A percentile compares a stretch with the other conserved stretches of the same genome.
These are phyloP conservation scores for Discostella stelligeroides DNA, from an alignment of 108 stramenopile species.

Conservation along the genomic window DNA sequence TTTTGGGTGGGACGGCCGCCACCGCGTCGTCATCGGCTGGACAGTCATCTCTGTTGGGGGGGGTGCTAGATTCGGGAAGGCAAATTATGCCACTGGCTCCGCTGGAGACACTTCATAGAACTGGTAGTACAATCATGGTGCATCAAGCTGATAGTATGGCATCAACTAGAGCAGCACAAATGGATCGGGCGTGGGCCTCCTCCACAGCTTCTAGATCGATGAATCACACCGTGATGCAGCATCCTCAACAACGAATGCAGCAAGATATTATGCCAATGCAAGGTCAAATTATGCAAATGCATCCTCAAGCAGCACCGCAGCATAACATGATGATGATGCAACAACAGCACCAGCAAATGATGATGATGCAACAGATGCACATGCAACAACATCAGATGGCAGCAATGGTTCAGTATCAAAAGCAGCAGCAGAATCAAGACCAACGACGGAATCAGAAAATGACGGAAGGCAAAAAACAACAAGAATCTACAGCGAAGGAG, in stretches of 20 bases:
- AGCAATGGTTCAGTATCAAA: conserved; percentile 50
- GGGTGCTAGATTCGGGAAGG: neutral
- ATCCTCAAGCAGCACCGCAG: neutral
- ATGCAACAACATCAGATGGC: conserved; percentile 62
- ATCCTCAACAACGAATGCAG: neutral
- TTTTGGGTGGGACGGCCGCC: conserved; percentile 65
- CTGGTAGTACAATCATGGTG: conserved; percentile 19
- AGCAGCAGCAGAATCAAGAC: conserved; percentile 17
- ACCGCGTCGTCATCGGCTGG: conserved; percentile 11
- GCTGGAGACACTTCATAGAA: conserved; percentile 33
- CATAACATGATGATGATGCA: conserved; percentile 1
- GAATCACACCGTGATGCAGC: neutral
- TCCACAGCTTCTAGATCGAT: neutral
- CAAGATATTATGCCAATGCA: conserved; percentile 6
- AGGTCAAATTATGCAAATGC: no score
- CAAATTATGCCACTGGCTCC: conserved; percentile 60
- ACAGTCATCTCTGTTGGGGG: conserved; percentile 1
- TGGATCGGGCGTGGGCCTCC: conserved; percentile 25
- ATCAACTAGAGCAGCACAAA: conserved; percentile 2
- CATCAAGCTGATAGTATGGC: neutral
- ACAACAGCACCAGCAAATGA: conserved; percentile 48
- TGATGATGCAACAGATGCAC: conserved; percentile 60
- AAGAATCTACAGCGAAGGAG: conserved; percentile 36
- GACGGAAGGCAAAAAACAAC: conserved; percentile 11
- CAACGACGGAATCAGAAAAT: conserved; percentile 22